Conservation (phyloP, 331 rosid species). For the Cydonia oblonga region DNA sequence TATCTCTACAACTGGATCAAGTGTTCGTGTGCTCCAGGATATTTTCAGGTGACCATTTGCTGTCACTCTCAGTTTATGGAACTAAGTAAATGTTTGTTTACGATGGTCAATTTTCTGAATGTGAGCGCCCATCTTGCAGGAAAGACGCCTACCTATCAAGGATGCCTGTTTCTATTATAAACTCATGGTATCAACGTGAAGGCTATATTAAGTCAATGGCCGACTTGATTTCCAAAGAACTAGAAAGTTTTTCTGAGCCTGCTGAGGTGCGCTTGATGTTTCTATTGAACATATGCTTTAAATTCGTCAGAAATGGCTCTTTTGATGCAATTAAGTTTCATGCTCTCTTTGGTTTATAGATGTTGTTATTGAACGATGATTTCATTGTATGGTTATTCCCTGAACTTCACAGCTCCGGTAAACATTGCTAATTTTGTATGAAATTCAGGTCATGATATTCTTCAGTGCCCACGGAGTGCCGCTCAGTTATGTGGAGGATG, state of each 20-base stretch:
- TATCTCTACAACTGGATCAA: conserved; percentile 96
- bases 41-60: conserved; percentile 49
- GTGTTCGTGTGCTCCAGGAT: conserved; percentile 67
- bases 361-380: background rate
- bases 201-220: conserved; percentile 95
- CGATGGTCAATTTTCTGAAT: conserved; percentile 19
- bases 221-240: conserved; percentile 74
- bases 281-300: background rate
- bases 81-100: background rate
- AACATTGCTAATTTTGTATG: background rate
- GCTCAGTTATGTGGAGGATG: conserved; percentile 78
- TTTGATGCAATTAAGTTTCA: background rate
- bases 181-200: conserved; percentile 84
- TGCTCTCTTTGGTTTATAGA: background rate
- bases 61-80: background rate
- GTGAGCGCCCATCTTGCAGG: conserved; percentile 40
- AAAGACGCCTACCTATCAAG: conserved; percentile 58
- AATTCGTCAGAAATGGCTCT: conserved; percentile 8
- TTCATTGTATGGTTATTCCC: background rate
- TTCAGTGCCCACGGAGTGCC: conserved; percentile 99
- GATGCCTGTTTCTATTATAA: conserved; percentile 85
- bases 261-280: conserved; percentile 44
- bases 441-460: conserved; percentile 66
- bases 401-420: background rate
- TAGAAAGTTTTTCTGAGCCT: conserved; percentile 51